A percentile compares a stretch with the other conserved stretches of the same genome.
These are phyloP conservation scores for Candolleomyces aberdarensis DNA, from an alignment of 768 basidiomycete genomes.

Conservation along the genomic window DNA sequence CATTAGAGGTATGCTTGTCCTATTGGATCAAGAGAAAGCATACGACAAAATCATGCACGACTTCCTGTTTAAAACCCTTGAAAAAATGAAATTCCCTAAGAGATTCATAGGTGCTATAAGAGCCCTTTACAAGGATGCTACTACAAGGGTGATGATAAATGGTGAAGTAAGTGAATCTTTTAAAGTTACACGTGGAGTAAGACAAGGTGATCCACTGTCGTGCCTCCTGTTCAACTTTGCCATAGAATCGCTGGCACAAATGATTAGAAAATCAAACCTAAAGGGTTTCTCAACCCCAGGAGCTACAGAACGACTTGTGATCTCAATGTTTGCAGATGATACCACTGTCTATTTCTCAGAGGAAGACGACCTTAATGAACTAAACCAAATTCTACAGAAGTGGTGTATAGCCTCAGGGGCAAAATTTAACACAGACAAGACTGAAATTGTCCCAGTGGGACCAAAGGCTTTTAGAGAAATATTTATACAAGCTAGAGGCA, in stretches of 20 bases:
- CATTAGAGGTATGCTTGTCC: background rate
- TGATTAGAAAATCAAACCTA: background rate
- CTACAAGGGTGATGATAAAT: background rate
- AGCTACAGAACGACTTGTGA: background rate
- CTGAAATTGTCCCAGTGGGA: background rate
- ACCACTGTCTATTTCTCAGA: background rate
- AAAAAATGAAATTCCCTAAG: background rate
- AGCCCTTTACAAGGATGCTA: background rate
- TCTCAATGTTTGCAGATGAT: background rate
- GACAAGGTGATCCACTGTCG: background rate
- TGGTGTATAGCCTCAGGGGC: constrained; percentile 1
- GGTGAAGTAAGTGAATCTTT: constrained; percentile 7
- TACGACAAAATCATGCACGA: background rate
- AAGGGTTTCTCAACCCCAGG: background rate
- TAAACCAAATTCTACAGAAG: background rate
- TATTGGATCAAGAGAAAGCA: constrained; percentile 1
- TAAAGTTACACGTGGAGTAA: background rate
- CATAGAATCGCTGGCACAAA: background rate
- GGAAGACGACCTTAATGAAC: background rate
- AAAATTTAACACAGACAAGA: background rate
- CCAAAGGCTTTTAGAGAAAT: background rate
- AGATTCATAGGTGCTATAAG: background rate
- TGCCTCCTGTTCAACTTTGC: background rate
- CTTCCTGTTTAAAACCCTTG: background rate
- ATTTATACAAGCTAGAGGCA: background rate